These are phyloP conservation scores for Calonectria multiphialidica DNA, from an alignment of 2,329 filamentous ascomycete genomes.

Conservation along the genomic window DNA sequence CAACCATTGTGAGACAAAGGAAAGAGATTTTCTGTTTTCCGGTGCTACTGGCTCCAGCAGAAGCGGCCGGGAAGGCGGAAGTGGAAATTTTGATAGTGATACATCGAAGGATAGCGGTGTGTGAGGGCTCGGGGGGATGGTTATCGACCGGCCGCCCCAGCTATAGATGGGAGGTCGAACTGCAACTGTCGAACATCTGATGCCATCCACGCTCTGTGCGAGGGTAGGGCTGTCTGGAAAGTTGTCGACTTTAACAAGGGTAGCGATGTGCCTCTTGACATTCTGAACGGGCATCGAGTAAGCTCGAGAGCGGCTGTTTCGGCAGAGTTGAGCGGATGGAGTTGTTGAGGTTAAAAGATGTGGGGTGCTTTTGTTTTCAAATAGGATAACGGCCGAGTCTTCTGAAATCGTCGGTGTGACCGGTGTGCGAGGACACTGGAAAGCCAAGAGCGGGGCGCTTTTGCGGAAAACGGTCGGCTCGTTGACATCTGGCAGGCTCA, in stretches of 20 bases:
- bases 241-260: not conserved
- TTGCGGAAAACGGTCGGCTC: not conserved
- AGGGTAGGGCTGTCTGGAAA: not conserved
- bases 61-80: not conserved
- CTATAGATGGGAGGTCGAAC: not conserved
- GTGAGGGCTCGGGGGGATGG: not conserved
- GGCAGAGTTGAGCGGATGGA: not conserved
- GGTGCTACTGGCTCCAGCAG: not conserved
- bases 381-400: not conserved
- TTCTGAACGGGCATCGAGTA: not conserved
- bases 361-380: too few relatives aligned
- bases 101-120: not conserved
- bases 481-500: not conserved
- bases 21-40: not conserved
- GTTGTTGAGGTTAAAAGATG: too few relatives aligned
- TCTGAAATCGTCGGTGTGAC: not conserved
- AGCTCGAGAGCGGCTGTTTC: not conserved
- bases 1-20: not conserved
- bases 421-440: not conserved
- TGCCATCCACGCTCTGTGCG: not conserved
- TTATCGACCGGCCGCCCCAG: not conserved
- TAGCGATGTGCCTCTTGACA: not conserved
- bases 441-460: not conserved
- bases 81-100: slow-evolving; percentile 2
- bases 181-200: not conserved